Percentiles rank a stretch among this genome's conserved stretches.
phyloP scores from a whole-genome alignment of 2,329 filamentous ascomycete genomes.

The Curvularia verruculosa region DNA sequence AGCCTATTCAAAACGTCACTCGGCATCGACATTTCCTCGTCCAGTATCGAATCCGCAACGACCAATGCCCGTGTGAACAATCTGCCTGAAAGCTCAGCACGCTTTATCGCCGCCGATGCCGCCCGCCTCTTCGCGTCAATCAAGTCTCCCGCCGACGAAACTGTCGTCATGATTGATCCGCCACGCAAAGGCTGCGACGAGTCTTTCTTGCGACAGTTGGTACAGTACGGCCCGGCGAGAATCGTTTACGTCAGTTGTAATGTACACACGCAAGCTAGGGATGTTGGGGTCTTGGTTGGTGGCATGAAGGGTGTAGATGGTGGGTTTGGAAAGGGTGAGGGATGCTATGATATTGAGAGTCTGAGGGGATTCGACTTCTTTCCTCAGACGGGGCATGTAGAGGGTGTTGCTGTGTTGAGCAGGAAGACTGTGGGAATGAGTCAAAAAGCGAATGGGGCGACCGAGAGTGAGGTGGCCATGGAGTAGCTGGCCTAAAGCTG shows the following conservation, averaged over 20 bases:
- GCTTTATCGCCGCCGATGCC: slow-evolving; percentile 90
- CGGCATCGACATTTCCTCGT: slow-evolving; percentile 86
- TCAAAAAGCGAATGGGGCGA: background rate
- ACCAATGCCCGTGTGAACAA: slow-evolving; percentile 80
- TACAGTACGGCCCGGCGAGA: slow-evolving; percentile 76
- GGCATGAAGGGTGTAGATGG: slow-evolving; percentile 60
- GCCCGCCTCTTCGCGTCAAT: slow-evolving; percentile 79
- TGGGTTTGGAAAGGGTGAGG: slow-evolving; percentile 46
- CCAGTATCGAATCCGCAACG: slow-evolving; percentile 78
- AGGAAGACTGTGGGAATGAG: slow-evolving; percentile 37
- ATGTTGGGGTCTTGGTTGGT: slow-evolving; percentile 85
- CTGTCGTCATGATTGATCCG: slow-evolving; percentile 94
- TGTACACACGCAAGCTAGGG: slow-evolving; percentile 94
- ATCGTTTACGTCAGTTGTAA: slow-evolving; percentile 97
- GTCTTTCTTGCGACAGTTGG: slow-evolving; percentile 79
- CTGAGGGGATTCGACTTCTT: slow-evolving; percentile 96
- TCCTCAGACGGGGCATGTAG: slow-evolving; percentile 78
- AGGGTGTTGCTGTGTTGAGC: slow-evolving; percentile 66
- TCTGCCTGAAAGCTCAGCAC: slow-evolving; percentile 69
- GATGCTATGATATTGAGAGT: slow-evolving; percentile 82
- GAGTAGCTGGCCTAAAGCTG: background rate
- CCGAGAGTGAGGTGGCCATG: background rate
- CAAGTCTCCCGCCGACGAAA: slow-evolving; percentile 76
- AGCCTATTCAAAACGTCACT: slow-evolving; percentile 78
- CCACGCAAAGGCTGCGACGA: slow-evolving; percentile 93